Conservation (phyloP, 805 yeast genomes). For the Lachancea nothofagi region DNA sequence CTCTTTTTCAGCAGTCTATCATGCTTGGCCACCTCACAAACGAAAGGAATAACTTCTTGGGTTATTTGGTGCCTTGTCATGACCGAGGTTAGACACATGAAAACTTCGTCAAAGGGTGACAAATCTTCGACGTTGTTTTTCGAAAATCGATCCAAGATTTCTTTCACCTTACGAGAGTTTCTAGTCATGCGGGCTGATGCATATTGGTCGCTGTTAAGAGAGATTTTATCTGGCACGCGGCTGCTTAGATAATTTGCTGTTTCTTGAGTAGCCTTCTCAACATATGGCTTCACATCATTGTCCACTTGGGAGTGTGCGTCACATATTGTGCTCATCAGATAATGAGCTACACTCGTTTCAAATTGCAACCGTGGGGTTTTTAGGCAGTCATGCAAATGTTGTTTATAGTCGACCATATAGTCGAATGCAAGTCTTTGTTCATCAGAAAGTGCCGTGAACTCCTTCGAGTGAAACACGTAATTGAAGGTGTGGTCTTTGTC, state of each 20-base stretch:
- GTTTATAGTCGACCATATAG: constrained; percentile 26
- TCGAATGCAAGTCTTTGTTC: constrained; percentile 20
- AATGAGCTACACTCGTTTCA: constrained; percentile 20
- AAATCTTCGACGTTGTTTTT: constrained; percentile 11
- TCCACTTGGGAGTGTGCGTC: neutral
- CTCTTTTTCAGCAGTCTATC: constrained; percentile 16
- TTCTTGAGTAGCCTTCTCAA: constrained; percentile 1
- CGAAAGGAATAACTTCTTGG: constrained; percentile 23
- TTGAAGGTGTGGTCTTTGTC: constrained; percentile 21
- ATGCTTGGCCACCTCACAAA: constrained; percentile 23
- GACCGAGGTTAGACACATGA: constrained; percentile 1
- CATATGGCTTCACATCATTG: neutral
- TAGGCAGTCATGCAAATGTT: constrained; percentile 18
- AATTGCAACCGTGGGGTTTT: constrained; percentile 18
- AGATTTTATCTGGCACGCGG: constrained; percentile 4
- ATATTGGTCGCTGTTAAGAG: constrained; percentile 4
- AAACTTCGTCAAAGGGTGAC: neutral
- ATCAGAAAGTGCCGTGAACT: constrained; percentile 13
- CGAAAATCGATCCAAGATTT: constrained; percentile 22
- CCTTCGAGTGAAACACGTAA: constrained; percentile 4
- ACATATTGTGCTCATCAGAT: neutral
- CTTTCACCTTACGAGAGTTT: constrained; percentile 22
- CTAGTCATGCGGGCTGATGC: constrained; percentile 23
- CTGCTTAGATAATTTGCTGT: constrained; percentile 1
- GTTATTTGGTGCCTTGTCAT: constrained; percentile 12